Evolutionary conservation across 345 rosid species (phyloP).

Genomic region (Populus alba): DNA sequence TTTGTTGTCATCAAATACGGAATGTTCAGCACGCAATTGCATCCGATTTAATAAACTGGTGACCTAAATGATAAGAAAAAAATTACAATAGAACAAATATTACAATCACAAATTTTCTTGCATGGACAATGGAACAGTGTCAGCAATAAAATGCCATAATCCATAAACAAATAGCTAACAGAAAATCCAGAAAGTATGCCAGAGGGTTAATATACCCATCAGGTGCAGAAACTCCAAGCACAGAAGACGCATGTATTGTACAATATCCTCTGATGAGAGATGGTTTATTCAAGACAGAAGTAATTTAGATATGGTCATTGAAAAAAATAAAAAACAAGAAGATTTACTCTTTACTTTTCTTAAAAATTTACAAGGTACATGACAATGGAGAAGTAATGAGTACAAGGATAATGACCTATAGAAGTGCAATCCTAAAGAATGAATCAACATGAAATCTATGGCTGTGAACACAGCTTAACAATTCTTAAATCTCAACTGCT

Average conservation of each 20-base stretch:
- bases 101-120: not conserved
- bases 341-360: not conserved
- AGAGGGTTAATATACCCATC: not conserved
- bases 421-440: not conserved
- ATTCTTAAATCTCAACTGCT: not conserved
- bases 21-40: constrained; percentile 62
- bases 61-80: constrained; percentile 41
- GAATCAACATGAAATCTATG: not conserved
- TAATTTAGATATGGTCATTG: not conserved
- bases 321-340: too few species aligned
- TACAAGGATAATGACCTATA: too few species aligned
- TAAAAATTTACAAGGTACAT: not conserved
- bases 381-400: not conserved
- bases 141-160: not conserved
- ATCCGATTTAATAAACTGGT: constrained; percentile 63
- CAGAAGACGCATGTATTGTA: not conserved
- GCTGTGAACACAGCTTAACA: not conserved
- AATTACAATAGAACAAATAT: not conserved
- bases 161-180: not conserved
- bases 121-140: not conserved
- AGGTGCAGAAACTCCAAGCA: not conserved
- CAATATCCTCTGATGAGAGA: not conserved
- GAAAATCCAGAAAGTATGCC: not conserved
- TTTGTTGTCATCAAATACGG: constrained; percentile 34
- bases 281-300: not conserved